phyloP scores from a whole-genome alignment of 495 filamentous ascomycete genomes.

The Tetracladium marchalianum region DNA sequence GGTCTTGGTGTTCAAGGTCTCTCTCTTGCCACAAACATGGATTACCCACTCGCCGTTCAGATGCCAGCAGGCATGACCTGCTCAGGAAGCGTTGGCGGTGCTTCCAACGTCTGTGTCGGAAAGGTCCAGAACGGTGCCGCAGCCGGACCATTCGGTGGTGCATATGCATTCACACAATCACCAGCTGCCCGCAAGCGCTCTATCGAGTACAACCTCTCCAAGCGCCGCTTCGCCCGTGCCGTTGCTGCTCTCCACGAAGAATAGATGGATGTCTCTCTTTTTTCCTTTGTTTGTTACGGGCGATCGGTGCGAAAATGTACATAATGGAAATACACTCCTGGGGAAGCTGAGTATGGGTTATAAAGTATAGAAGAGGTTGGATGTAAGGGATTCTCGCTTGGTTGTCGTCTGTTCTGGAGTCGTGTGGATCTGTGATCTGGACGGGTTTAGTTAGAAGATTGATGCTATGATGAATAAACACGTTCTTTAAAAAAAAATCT shows the following conservation, averaged over 20 bases:
- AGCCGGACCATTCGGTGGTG: conserved; percentile 53
- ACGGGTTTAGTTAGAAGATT: no score
- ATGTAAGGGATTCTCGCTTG: no score
- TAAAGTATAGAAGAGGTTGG: no score
- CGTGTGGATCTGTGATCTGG: no score
- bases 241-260: conserved; percentile 5
- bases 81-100: conserved; percentile 39
- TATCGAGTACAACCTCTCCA: conserved; percentile 33
- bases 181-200: conserved; percentile 36
- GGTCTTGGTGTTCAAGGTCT: conserved; percentile 39
- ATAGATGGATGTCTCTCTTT: neutral
- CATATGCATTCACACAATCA: conserved; percentile 38
- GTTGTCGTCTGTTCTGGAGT: no score
- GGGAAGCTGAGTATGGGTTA: no score
- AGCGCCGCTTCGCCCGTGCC: conserved; percentile 24
- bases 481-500: no score
- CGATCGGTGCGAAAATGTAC: no score
- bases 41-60: conserved; percentile 46
- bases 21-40: conserved; percentile 36
- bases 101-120: conserved; percentile 46
- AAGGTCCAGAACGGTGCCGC: conserved; percentile 44
- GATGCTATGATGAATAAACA: no score
- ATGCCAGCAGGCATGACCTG: conserved; percentile 55
- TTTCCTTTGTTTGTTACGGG: no score
- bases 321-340: no score